Conservation (phyloP, 148 eudicot species). For the Fagopyrum homotropicum region DNA sequence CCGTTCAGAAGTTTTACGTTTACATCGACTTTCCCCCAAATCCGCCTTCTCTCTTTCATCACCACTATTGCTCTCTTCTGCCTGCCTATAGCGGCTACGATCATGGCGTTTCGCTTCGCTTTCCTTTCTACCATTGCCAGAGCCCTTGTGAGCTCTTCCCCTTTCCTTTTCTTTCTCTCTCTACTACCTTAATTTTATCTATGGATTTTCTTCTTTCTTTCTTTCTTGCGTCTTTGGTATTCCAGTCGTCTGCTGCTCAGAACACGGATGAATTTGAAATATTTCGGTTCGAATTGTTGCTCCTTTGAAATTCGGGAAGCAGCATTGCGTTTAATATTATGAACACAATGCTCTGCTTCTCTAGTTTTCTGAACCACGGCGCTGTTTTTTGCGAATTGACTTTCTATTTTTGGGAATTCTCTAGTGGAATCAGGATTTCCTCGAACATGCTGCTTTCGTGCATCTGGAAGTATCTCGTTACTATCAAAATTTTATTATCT, state of each 20-base stretch:
- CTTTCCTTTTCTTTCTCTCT: neutral
- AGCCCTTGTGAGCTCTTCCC: slow-evolving; percentile 2
- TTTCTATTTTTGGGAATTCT: neutral
- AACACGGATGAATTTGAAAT: neutral
- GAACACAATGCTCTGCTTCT: neutral
- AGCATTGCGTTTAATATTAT: neutral
- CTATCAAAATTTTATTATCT: neutral
- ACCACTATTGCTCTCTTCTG: neutral
- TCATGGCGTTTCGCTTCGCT: neutral
- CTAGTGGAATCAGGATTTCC: neutral
- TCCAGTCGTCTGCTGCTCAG: neutral
- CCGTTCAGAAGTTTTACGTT: neutral
- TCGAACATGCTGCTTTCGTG: neutral
- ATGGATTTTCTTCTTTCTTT: neutral
- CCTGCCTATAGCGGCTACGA: slow-evolving; percentile 3
- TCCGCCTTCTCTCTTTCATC: neutral
- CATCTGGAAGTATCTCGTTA: neutral
- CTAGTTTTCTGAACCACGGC: neutral
- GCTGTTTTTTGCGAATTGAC: neutral
- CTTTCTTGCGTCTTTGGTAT: neutral
- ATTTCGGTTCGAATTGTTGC: neutral
- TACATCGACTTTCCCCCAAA: neutral
- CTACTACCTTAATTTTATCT: neutral
- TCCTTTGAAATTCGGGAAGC: neutral
- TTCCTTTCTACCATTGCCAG: neutral